Percentiles rank a stretch among this genome's conserved stretches.
These are phyloP conservation scores for Cladosporium sp. DNA, from an alignment of 2,329 filamentous ascomycete genomes.

Conservation along the genomic window DNA sequence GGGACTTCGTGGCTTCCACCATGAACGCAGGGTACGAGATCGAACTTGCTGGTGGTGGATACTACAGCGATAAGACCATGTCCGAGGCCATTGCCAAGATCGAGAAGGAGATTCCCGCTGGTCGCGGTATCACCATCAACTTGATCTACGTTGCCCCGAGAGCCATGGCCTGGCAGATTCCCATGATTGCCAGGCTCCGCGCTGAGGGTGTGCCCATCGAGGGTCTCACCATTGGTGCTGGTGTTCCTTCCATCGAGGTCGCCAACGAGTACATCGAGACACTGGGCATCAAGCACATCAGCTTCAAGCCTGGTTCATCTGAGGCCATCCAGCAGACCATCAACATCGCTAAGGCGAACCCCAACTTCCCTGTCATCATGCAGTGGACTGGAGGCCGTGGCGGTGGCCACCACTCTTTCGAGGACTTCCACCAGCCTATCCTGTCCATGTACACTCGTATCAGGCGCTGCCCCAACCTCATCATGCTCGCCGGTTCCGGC, in stretches of 20 bases:
- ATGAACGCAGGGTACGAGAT: slow-evolving; percentile 97
- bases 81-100: slow-evolving; percentile 81
- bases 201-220: slow-evolving; percentile 88
- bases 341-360: slow-evolving; percentile 92
- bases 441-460: slow-evolving; percentile 89
- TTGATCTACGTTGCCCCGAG: slow-evolving; percentile 88
- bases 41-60: slow-evolving; percentile 85
- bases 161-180: slow-evolving; percentile 91
- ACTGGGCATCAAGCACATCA: slow-evolving; percentile 86
- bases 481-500: slow-evolving; percentile 85
- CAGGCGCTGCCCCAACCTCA: slow-evolving; percentile 80
- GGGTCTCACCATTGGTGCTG: slow-evolving; percentile 87
- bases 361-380: slow-evolving; percentile 85
- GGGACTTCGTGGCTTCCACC: slow-evolving; percentile 87
- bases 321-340: slow-evolving; percentile 87
- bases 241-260: slow-evolving; percentile 90
- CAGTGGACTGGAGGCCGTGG: slow-evolving; percentile 96
- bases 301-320: slow-evolving; percentile 88
- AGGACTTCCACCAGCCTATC: slow-evolving; percentile 92
- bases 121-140: slow-evolving; percentile 85
- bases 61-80: slow-evolving; percentile 81
- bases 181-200: slow-evolving; percentile 74
- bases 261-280: slow-evolving; percentile 93
- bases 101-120: slow-evolving; percentile 77
- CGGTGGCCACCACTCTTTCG: slow-evolving; percentile 90